Evolutionary conservation across 768 basidiomycete species (phyloP).

Genomic region (Asterophora parasitica): DNA sequence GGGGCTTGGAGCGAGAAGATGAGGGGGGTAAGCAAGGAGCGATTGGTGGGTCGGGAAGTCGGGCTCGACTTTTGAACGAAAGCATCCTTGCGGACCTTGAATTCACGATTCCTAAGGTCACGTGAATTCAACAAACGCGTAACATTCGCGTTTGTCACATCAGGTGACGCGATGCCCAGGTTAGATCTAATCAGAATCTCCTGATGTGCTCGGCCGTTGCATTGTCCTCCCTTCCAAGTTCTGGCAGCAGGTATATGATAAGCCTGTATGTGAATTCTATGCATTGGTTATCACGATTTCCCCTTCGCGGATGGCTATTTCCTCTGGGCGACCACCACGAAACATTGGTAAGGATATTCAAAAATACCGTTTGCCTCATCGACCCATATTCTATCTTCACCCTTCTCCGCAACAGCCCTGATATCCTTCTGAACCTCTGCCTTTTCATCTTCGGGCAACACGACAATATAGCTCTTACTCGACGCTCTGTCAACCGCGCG

Average conservation of each 20-base stretch:
- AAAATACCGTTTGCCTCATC: slow-evolving; percentile 70
- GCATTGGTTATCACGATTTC: too few relatives aligned
- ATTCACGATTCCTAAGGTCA: slow-evolving; percentile 5
- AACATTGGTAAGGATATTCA: slow-evolving; percentile 74
- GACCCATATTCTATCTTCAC: slow-evolving; percentile 69
- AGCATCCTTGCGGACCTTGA: slow-evolving; percentile 16
- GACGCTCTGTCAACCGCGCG: slow-evolving; percentile 59
- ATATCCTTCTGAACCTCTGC: slow-evolving; percentile 46
- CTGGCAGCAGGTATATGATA: too few relatives aligned
- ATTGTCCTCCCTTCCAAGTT: background rate
- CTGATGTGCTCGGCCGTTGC: too few relatives aligned
- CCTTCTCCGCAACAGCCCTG: slow-evolving; percentile 48
- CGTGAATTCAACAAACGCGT: slow-evolving; percentile 15
- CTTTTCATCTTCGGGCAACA: slow-evolving; percentile 56
- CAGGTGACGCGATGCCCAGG: slow-evolving; percentile 2
- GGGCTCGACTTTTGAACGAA: slow-evolving; percentile 13
- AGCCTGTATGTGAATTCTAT: too few relatives aligned
- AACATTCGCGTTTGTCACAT: slow-evolving; percentile 15
- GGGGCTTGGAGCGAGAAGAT: slow-evolving; percentile 19
- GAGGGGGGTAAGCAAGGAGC: slow-evolving; percentile 15
- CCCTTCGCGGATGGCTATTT: slow-evolving; percentile 10
- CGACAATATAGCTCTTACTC: slow-evolving; percentile 83
- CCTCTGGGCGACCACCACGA: slow-evolving; percentile 46
- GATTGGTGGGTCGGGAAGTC: slow-evolving; percentile 15
- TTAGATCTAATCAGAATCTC: background rate